Conservation (phyloP, 495 filamentous ascomycete genomes). For the Trichoderma erinaceum region DNA sequence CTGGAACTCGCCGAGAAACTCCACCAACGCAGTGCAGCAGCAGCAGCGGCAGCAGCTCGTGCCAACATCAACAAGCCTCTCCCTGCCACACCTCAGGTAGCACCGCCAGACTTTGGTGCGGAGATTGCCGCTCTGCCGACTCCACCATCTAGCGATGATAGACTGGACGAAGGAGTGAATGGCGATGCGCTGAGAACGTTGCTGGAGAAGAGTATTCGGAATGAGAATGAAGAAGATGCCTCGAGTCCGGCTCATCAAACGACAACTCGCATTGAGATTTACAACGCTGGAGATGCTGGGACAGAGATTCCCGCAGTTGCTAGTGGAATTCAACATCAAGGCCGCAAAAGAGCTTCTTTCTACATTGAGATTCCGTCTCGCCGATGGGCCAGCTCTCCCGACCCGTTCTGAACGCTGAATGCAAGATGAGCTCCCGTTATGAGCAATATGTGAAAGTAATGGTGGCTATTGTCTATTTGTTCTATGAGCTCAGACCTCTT, state of each 20-base stretch:
- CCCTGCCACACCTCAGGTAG: slow-evolving; percentile 1
- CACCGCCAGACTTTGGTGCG: not conserved
- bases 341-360: not conserved
- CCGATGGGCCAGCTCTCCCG: not conserved
- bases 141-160: not conserved
- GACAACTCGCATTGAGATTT: no score
- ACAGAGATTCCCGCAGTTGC: not conserved
- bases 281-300: not conserved
- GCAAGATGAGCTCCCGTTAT: not conserved
- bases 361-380: not conserved
- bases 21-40: not conserved
- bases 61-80: slow-evolving; percentile 8
- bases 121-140: not conserved
- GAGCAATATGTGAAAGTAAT: not conserved
- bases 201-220: no score
- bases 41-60: not conserved
- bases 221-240: no score
- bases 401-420: not conserved
- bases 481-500: not conserved
- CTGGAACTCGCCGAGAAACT: not conserved
- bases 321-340: not conserved
- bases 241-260: no score
- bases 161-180: not conserved
- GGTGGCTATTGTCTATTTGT: not conserved
- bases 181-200: not conserved